phyloP scores from a whole-genome alignment of 2,329 filamentous ascomycete genomes.

The Fusarium albidum region DNA sequence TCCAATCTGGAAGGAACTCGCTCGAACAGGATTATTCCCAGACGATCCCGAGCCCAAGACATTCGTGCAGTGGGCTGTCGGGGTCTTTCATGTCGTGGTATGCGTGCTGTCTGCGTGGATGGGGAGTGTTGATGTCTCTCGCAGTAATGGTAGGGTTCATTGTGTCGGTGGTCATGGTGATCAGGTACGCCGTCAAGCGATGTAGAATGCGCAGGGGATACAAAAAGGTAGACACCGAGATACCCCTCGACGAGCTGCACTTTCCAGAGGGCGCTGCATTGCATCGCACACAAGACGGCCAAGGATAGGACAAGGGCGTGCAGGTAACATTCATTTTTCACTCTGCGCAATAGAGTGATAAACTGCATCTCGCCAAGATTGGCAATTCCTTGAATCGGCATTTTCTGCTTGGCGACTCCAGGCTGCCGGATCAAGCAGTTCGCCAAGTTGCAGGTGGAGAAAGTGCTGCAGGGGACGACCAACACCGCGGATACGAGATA shows the following conservation, averaged over 20 bases:
- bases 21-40: slow-evolving; percentile 39
- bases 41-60: slow-evolving; percentile 26
- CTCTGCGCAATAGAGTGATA: too few relatives aligned
- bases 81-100: slow-evolving; percentile 40
- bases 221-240: slow-evolving; percentile 3
- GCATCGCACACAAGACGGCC: too few relatives aligned
- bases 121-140: slow-evolving; percentile 39
- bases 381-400: too few relatives aligned
- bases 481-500: too few relatives aligned
- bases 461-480: too few relatives aligned
- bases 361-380: too few relatives aligned
- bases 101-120: slow-evolving; percentile 42
- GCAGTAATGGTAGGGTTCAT: background rate
- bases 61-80: slow-evolving; percentile 34
- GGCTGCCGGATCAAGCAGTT: too few relatives aligned
- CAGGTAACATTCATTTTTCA: too few relatives aligned
- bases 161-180: background rate
- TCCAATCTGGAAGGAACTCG: slow-evolving; percentile 39
- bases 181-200: background rate
- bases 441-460: too few relatives aligned
- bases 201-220: background rate
- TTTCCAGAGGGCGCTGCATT: too few relatives aligned
- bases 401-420: too few relatives aligned
- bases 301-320: too few relatives aligned
- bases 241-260: background rate